Evolutionary conservation across 2,329 filamentous ascomycete genomes (phyloP).

Genomic region (Pseudopithomyces chartarum): DNA sequence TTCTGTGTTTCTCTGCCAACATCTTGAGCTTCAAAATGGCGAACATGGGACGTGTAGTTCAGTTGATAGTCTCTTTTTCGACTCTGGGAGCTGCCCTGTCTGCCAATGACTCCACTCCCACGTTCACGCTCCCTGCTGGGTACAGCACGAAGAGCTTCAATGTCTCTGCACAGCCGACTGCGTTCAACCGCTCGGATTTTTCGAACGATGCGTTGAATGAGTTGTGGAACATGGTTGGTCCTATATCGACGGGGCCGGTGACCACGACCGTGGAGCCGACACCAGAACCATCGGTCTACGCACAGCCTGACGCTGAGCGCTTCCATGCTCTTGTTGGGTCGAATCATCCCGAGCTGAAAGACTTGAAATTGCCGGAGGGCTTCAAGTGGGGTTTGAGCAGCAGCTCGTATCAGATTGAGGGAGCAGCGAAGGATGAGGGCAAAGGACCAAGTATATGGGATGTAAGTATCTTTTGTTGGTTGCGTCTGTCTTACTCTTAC

Average conservation of each 20-base stretch:
- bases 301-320: slow-evolving; percentile 40
- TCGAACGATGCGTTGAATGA: slow-evolving; percentile 53
- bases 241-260: slow-evolving; percentile 48
- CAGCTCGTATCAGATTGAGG: slow-evolving; percentile 50
- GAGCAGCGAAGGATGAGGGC: slow-evolving; percentile 50
- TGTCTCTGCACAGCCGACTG: slow-evolving; percentile 50
- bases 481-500: too few relatives aligned
- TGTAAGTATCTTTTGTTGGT: background rate
- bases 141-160: slow-evolving; percentile 48
- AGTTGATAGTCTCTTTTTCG: slow-evolving; percentile 20
- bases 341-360: slow-evolving; percentile 37
- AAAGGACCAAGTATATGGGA: slow-evolving; percentile 53
- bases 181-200: slow-evolving; percentile 51
- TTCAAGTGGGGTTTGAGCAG: slow-evolving; percentile 52
- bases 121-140: slow-evolving; percentile 38
- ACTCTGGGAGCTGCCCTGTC: slow-evolving; percentile 18
- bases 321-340: slow-evolving; percentile 52
- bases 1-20: background rate
- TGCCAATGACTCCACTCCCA: slow-evolving; percentile 25
- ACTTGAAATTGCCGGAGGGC: slow-evolving; percentile 47
- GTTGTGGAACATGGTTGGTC: slow-evolving; percentile 53
- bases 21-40: slow-evolving; percentile 22
- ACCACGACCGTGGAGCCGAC: slow-evolving; percentile 51
- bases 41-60: slow-evolving; percentile 18
- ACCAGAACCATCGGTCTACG: slow-evolving; percentile 48